Percentiles rank a stretch among this genome's conserved stretches.
phyloP scores from a whole-genome alignment of 805 yeast species.

The Myxozyma sirexii region DNA sequence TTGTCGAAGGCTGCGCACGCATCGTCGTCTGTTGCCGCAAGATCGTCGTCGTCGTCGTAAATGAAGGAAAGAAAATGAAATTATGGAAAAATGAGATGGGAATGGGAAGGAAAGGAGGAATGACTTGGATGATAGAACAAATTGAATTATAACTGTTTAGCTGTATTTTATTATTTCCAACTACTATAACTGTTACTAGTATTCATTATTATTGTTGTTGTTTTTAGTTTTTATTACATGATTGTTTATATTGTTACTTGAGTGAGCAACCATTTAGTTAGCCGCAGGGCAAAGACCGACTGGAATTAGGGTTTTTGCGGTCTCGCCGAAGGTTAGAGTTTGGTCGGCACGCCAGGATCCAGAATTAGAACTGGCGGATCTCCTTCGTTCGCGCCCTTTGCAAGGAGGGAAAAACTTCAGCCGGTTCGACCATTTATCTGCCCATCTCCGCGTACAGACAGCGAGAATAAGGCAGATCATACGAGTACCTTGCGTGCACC shows the following conservation, averaged over 20 bases:
- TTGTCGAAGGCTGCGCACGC: constrained; percentile 27
- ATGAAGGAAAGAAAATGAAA: background rate
- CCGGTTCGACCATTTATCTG: too few relatives aligned
- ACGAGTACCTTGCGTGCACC: too few relatives aligned
- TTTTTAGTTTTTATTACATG: background rate
- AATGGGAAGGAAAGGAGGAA: background rate
- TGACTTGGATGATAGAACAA: background rate
- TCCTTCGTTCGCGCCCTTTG: background rate
- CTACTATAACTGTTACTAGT: background rate
- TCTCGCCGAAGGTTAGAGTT: too few relatives aligned
- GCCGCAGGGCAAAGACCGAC: too few relatives aligned
- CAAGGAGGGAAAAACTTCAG: too few relatives aligned
- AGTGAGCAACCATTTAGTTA: too few relatives aligned
- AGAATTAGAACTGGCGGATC: too few relatives aligned
- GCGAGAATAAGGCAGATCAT: too few relatives aligned
- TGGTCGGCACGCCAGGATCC: too few relatives aligned
- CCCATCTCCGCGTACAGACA: too few relatives aligned
- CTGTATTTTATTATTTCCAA: background rate
- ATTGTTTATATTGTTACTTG: background rate
- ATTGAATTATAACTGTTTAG: background rate
- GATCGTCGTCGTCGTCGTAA: constrained; percentile 1
- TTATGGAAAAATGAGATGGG: background rate
- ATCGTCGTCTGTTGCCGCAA: constrained; percentile 4
- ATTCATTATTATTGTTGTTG: background rate
- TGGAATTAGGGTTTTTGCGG: too few relatives aligned